These are phyloP conservation scores for Pugionium dolabratum DNA, from an alignment of 345 rosid genomes.

Conservation along the genomic window DNA sequence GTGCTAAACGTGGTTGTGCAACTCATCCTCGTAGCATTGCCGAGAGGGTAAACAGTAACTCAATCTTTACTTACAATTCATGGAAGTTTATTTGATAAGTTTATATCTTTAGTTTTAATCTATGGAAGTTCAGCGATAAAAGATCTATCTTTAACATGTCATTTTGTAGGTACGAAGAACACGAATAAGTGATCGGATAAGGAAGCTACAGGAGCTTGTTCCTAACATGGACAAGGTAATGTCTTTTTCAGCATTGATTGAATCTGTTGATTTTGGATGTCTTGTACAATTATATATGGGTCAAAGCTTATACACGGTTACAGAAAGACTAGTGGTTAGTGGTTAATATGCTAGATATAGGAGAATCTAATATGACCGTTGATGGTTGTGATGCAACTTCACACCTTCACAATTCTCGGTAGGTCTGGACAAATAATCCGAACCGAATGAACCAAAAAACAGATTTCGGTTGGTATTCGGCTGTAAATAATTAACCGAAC, in stretches of 20 bases:
- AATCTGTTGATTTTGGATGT: conserved; percentile 7
- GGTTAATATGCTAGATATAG: not conserved
- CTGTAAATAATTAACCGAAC: no score
- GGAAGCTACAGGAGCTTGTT: conserved; percentile 76
- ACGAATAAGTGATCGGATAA: conserved; percentile 51
- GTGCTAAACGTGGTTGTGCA: conserved; percentile 84
- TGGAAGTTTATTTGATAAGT: not conserved
- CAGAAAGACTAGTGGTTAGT: not conserved
- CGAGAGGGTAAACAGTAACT: conserved; percentile 55
- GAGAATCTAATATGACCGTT: not conserved
- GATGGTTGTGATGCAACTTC: not conserved
- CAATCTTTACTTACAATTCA: not conserved
- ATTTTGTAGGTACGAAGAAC: conserved; percentile 69
- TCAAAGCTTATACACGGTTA: not conserved
- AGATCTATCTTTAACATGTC: not conserved
- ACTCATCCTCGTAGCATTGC: conserved; percentile 94
- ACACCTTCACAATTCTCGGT: no score
- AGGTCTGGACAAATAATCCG: no score
- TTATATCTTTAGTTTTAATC: not conserved
- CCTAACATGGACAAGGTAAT: conserved; percentile 87
- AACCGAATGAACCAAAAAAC: no score
- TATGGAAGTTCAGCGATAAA: not conserved
- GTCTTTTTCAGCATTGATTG: not conserved
- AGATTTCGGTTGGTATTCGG: no score
- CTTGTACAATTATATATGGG: not conserved